phyloP scores from a whole-genome alignment of 1,284 basidiomycete species.

The Boletus smithii region DNA sequence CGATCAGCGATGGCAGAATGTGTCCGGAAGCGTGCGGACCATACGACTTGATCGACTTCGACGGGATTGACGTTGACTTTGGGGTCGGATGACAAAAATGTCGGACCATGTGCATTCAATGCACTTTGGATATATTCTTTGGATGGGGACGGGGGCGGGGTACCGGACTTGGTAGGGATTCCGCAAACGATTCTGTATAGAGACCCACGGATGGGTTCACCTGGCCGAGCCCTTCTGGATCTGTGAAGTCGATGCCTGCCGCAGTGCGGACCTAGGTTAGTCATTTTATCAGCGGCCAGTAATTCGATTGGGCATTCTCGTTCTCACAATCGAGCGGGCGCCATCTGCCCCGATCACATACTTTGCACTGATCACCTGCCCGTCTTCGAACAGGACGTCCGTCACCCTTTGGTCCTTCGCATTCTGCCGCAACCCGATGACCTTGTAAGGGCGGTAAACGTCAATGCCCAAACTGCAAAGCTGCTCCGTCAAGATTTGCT shows the following conservation, averaged over 20 bases:
- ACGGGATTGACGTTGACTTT: constrained; percentile 26
- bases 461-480: background rate
- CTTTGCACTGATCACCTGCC: constrained; percentile 38
- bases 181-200: background rate
- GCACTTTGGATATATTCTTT: background rate
- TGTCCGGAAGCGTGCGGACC: constrained; percentile 38
- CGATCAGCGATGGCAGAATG: constrained; percentile 39
- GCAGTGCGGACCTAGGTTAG: background rate
- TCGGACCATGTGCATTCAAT: background rate
- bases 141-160: background rate
- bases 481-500: background rate
- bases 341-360: constrained; percentile 51
- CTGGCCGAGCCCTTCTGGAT: background rate
- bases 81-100: background rate
- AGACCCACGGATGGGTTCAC: background rate
- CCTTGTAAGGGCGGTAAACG: background rate
- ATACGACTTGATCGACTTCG: constrained; percentile 32
- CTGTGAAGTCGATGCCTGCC: background rate
- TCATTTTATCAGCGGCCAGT: background rate
- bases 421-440: background rate
- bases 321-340: constrained; percentile 44
- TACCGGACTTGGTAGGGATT: background rate
- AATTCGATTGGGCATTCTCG: background rate
- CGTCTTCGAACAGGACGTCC: constrained; percentile 46
- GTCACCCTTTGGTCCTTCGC: constrained; percentile 8